Evolutionary conservation across 1,284 basidiomycete species (phyloP).

Genomic region (Cutaneotrichosporon mucoides): DNA sequence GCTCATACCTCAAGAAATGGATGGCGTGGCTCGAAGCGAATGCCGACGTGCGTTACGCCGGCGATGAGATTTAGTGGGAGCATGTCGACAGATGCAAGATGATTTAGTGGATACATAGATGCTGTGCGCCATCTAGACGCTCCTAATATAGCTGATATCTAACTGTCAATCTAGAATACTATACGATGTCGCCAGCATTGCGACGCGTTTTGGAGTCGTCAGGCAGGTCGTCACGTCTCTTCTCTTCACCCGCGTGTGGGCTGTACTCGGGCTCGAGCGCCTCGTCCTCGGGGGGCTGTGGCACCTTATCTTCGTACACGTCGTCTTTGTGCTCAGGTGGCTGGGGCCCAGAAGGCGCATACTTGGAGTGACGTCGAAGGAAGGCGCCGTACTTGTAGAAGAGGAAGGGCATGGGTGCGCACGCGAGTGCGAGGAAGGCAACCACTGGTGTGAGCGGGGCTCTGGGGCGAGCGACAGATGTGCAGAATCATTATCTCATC

Average conservation of each 20-base stretch:
- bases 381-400: too few species aligned
- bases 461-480: too few species aligned
- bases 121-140: background rate
- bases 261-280: slow-evolving; percentile 37
- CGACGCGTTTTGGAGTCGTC: too few species aligned
- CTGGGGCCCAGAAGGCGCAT: background rate
- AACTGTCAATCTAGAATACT: background rate
- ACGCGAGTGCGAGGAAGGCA: too few species aligned
- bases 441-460: too few species aligned
- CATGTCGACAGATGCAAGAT: background rate
- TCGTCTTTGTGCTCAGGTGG: background rate
- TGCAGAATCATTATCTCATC: too few species aligned
- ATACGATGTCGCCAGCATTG: background rate
- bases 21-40: slow-evolving; percentile 82
- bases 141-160: background rate
- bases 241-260: slow-evolving; percentile 30
- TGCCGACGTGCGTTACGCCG: slow-evolving; percentile 81
- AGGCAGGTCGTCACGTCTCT: background rate
- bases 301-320: background rate
- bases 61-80: slow-evolving; percentile 38
- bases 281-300: slow-evolving; percentile 18
- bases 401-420: too few species aligned
- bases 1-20: slow-evolving; percentile 79
- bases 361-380: too few species aligned
- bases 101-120: background rate